These are phyloP conservation scores for Trametes versicolor DNA, from an alignment of 1,284 basidiomycete genomes.

Conservation along the genomic window DNA sequence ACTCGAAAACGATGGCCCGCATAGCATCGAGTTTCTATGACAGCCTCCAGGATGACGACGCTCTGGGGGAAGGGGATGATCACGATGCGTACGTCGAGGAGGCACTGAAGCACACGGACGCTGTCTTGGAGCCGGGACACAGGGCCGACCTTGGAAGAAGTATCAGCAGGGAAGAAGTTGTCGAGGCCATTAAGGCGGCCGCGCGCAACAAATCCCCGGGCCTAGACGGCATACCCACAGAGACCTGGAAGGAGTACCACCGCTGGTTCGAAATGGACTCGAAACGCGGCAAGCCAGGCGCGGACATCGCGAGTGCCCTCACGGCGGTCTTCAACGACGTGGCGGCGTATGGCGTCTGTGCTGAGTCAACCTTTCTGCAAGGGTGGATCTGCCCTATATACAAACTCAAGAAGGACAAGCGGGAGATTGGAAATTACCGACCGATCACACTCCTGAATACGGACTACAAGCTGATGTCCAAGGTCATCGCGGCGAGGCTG, in stretches of 20 bases:
- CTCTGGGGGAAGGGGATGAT: not conserved
- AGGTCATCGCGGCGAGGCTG: constrained; percentile 33
- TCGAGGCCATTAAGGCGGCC: not conserved
- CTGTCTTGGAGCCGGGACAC: not conserved
- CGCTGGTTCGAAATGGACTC: not conserved
- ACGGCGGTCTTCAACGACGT: constrained; percentile 37
- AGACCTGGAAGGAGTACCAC: constrained; percentile 31
- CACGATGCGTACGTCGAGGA: not conserved
- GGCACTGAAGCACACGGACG: not conserved
- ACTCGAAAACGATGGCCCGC: not conserved
- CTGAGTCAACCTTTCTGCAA: constrained; percentile 31
- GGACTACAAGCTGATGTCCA: constrained; percentile 44
- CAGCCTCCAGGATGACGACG: not conserved
- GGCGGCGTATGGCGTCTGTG: constrained; percentile 19
- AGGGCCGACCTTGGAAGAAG: not conserved
- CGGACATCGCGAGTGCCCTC: constrained; percentile 27
- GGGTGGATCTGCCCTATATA: constrained; percentile 47
- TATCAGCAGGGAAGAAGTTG: not conserved
- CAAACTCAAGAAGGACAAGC: constrained; percentile 5
- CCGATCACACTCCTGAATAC: constrained; percentile 46
- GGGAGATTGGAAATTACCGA: constrained; percentile 42
- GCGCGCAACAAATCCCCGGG: constrained; percentile 21
- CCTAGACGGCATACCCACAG: constrained; percentile 30
- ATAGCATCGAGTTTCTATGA: not conserved
- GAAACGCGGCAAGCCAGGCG: not conserved